These are phyloP conservation scores for Tetrahymena malaccensis DNA, from an alignment of 73 alveolate species.

Conservation along the genomic window DNA sequence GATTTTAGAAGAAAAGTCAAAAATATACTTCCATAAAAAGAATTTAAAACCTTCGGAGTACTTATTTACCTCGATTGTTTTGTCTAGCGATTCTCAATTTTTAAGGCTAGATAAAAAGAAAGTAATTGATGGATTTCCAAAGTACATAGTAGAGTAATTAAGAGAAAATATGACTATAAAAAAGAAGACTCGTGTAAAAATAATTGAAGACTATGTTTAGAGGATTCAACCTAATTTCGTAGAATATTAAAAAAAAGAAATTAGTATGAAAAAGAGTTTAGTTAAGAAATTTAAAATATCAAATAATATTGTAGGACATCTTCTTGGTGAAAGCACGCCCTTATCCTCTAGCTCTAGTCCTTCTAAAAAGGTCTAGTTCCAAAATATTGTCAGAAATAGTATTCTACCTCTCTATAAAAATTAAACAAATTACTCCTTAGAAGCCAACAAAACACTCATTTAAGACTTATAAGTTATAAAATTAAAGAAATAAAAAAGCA, in stretches of 20 bases:
- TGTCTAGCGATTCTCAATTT: neutral
- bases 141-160: neutral
- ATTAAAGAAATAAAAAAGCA: neutral
- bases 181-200: neutral
- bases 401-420: neutral
- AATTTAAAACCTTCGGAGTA: neutral
- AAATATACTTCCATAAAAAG: neutral
- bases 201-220: neutral
- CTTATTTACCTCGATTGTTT: neutral
- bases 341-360: neutral
- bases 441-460: neutral
- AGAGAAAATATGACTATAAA: neutral
- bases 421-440: neutral
- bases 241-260: neutral
- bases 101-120: neutral
- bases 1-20: neutral
- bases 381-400: neutral
- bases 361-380: neutral
- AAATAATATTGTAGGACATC: neutral
- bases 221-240: neutral
- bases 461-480: neutral
- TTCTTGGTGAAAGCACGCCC: neutral
- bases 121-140: neutral
- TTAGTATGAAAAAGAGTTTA: neutral
- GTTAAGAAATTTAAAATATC: neutral